Percentiles rank a stretch among this genome's conserved stretches.
These are phyloP conservation scores for Tetrahymena borealis DNA, from an alignment of 73 alveolate genomes.

Conservation along the genomic window DNA sequence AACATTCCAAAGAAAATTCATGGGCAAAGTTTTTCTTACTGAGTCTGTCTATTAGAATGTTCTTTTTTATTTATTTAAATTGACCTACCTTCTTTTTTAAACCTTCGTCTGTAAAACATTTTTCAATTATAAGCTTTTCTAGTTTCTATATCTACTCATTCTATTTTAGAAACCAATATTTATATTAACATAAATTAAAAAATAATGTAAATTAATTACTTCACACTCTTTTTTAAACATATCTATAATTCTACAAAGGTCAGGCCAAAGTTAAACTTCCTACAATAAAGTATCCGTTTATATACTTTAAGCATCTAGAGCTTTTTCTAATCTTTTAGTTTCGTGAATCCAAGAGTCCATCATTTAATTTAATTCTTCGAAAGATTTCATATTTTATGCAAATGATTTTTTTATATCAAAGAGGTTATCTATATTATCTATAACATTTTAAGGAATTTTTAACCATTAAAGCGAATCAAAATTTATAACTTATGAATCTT, in stretches of 20 bases:
- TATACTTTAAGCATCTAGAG: not conserved
- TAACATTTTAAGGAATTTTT: not conserved
- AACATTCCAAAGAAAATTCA: not conserved
- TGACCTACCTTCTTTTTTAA: not conserved
- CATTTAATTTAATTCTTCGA: not conserved
- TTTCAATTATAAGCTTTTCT: not conserved
- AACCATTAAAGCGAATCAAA: not conserved
- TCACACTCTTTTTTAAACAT: not conserved
- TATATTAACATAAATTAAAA: not conserved
- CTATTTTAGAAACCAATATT: not conserved
- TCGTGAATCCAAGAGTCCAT: not conserved
- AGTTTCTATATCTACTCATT: not conserved
- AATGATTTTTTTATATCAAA: not conserved
- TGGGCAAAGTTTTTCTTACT: not conserved
- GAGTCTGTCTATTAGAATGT: not conserved
- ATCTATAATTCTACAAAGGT: not conserved
- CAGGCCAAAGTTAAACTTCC: not conserved
- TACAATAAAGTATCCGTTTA: not conserved
- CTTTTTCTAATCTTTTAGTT: not conserved
- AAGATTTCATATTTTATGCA: not conserved
- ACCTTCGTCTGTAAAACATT: not conserved
- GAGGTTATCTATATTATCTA: not conserved
- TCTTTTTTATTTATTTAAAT: not conserved
- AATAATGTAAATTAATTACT: not conserved
- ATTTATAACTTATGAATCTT: not conserved